Percentiles rank a stretch among this genome's conserved stretches.
Evolutionary conservation across 768 basidiomycete species (phyloP).

Genomic region (Xerocomellus intermedius): DNA sequence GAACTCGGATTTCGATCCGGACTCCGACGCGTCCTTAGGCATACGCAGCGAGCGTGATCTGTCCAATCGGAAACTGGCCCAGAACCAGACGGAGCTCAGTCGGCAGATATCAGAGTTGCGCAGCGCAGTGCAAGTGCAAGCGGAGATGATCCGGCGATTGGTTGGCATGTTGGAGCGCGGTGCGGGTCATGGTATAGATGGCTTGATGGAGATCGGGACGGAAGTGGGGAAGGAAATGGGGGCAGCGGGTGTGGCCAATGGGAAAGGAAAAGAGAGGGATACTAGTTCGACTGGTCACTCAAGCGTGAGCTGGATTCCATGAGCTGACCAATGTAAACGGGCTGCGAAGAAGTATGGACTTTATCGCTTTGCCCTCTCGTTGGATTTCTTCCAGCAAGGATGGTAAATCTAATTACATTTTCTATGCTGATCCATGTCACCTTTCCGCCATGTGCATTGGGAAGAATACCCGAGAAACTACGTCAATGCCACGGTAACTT

Average conservation of each 20-base stretch:
- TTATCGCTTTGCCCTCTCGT: too few species aligned
- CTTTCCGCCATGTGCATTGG: too few species aligned
- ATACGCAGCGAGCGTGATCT: slow-evolving; percentile 39
- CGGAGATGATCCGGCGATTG: slow-evolving; percentile 42
- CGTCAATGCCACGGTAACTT: too few species aligned
- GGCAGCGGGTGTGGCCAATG: background rate
- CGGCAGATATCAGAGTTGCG: slow-evolving; percentile 61
- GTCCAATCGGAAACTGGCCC: slow-evolving; percentile 57
- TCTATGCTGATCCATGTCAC: too few species aligned
- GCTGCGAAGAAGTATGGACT: too few species aligned
- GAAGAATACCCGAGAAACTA: too few species aligned
- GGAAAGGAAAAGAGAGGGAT: slow-evolving; percentile 14
- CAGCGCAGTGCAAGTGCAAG: slow-evolving; percentile 56
- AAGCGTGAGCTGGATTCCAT: slow-evolving; percentile 6
- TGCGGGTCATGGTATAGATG: background rate
- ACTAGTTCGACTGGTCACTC: background rate
- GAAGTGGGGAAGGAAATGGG: background rate
- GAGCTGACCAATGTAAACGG: slow-evolving; percentile 6
- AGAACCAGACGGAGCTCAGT: slow-evolving; percentile 66
- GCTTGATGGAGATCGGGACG: background rate
- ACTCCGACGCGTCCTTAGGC: slow-evolving; percentile 1
- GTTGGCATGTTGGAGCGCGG: slow-evolving; percentile 17
- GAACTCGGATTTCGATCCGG: background rate
- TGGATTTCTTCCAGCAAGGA: too few species aligned
- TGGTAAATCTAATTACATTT: too few species aligned